Conservation (phyloP, 306 rosid genomes). For the Canavalia ensiformis region DNA sequence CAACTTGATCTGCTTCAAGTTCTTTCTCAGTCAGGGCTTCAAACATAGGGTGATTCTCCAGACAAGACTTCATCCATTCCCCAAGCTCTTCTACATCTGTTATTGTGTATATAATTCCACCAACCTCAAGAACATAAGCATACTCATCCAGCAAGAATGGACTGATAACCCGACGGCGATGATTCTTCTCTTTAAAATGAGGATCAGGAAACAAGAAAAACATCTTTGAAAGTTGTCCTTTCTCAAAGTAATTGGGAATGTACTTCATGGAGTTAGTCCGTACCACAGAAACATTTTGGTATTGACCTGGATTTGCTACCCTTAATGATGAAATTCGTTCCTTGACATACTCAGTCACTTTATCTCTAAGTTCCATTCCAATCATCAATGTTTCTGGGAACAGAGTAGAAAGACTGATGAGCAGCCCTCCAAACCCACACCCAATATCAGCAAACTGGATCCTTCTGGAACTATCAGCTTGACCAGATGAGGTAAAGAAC, state of each 20-base stretch:
- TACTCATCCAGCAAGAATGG: conserved; percentile 90
- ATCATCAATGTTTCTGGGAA: conserved; percentile 90
- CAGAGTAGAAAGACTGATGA: conserved; percentile 83
- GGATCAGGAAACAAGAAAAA: conserved; percentile 98
- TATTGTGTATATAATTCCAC: conserved; percentile 90
- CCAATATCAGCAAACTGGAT: conserved; percentile 94
- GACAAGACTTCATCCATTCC: conserved; percentile 91
- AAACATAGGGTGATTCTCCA: conserved; percentile 89
- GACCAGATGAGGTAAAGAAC: conserved; percentile 59
- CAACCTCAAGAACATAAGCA: conserved; percentile 77
- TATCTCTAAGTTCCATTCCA: conserved; percentile 98
- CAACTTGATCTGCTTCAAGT: conserved; percentile 86
- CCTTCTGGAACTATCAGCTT: conserved; percentile 58
- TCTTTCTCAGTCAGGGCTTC: conserved; percentile 77
- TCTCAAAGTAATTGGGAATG: conserved; percentile 91
- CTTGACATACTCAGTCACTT: conserved; percentile 92
- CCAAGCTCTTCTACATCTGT: conserved; percentile 98
- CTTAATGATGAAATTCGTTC: conserved; percentile 84
- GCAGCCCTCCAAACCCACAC: conserved; percentile 96
- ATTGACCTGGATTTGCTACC: conserved; percentile 74
- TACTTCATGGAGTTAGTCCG: conserved; percentile 98
- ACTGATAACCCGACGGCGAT: conserved; percentile 92
- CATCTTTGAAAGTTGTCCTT: conserved; percentile 89
- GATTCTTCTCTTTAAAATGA: conserved; percentile 99
- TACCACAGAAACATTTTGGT: conserved; percentile 87